A percentile compares a stretch with the other conserved stretches of the same genome.
phyloP scores from a whole-genome alignment of 345 rosid genomes.

The Camelina hispida region DNA sequence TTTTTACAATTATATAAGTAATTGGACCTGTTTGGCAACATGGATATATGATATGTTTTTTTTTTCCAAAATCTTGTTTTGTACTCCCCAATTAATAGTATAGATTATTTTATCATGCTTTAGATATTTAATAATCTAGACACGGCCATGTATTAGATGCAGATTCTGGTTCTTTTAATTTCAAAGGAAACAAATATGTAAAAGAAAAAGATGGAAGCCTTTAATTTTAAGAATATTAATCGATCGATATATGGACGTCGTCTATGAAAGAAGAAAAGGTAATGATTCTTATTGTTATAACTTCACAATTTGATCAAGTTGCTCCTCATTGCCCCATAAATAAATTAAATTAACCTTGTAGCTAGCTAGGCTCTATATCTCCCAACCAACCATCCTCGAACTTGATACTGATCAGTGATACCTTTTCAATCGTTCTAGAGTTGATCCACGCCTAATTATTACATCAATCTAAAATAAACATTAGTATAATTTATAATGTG shows the following conservation, averaged over 20 bases:
- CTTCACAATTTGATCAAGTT: conserved; percentile 39
- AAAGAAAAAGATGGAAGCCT: conserved; percentile 24
- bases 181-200: not conserved
- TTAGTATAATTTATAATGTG: not conserved
- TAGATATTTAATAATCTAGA: not conserved
- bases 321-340: conserved; percentile 12
- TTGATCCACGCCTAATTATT: conserved; percentile 35
- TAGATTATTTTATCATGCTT: not conserved
- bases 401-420: conserved; percentile 13
- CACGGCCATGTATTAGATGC: conserved; percentile 22
- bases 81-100: too few relatives aligned
- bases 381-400: conserved; percentile 31
- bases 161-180: conserved; percentile 7
- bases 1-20: too few relatives aligned
- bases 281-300: conserved; percentile 37
- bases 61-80: too few relatives aligned
- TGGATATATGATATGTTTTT: too few relatives aligned
- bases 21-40: too few relatives aligned
- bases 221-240: conserved; percentile 30
- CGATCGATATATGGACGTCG: conserved; percentile 35
- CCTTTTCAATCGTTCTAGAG: conserved; percentile 13
- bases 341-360: conserved; percentile 13
- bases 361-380: conserved; percentile 23
- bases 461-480: conserved; percentile 27
- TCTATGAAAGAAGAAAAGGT: conserved; percentile 28